These are phyloP conservation scores for Thalassiosira pacifica DNA, from an alignment of 352 stramenopile species.

Conservation along the genomic window DNA sequence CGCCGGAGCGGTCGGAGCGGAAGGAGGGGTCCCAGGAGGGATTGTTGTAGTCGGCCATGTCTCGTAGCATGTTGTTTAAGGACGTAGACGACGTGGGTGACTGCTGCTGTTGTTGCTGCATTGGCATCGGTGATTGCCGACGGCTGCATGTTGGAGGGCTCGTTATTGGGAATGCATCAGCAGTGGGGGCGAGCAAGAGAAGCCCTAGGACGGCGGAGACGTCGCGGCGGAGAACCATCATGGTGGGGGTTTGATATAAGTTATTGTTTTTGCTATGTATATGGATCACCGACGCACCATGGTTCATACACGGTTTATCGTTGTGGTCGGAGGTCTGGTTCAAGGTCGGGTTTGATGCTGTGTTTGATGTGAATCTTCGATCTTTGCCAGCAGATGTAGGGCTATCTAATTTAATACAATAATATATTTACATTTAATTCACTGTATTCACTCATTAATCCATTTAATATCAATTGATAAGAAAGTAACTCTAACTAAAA, in stretches of 20 bases:
- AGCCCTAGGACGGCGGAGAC: conserved; percentile 18
- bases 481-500: too few species aligned
- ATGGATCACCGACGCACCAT: not conserved
- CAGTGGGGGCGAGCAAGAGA: not conserved
- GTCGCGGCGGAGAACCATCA: conserved; percentile 17
- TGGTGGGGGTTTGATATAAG: not conserved
- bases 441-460: too few species aligned
- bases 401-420: too few species aligned
- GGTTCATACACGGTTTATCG: too few species aligned
- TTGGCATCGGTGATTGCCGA: not conserved
- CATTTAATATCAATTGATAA: too few species aligned
- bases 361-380: too few species aligned
- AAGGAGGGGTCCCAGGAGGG: not conserved
- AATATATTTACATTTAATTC: too few species aligned
- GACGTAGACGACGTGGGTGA: conserved; percentile 6
- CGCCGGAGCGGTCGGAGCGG: not conserved
- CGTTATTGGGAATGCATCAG: not conserved
- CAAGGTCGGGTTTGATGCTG: too few species aligned
- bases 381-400: too few species aligned
- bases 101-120: too few species aligned
- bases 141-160: not conserved
- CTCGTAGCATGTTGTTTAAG: conserved; percentile 42
- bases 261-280: not conserved
- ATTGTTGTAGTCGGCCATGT: conserved; percentile 23
- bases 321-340: too few species aligned